Percentiles rank a stretch among this genome's conserved stretches.
Evolutionary conservation across 257 asterid genomes (phyloP).

Genomic region (Plectranthus barbatus): DNA sequence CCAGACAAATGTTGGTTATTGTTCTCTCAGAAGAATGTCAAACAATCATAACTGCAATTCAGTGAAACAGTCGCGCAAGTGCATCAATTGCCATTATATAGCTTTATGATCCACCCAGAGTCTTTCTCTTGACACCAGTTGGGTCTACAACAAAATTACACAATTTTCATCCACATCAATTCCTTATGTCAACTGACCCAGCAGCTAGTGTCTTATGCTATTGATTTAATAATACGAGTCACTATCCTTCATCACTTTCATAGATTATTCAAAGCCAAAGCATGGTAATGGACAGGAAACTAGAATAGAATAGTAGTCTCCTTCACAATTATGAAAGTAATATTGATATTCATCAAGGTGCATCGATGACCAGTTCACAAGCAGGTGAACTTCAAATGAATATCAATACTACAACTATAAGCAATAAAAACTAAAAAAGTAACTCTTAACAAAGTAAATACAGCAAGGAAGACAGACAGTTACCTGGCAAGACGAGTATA

Average conservation of each 20-base stretch:
- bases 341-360: neutral
- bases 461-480: neutral
- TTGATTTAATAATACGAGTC: neutral
- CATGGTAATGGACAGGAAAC: neutral
- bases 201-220: neutral
- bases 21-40: neutral
- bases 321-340: neutral
- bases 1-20: neutral
- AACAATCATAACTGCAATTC: neutral
- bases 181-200: neutral
- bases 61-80: neutral
- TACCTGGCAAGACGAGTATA: slow-evolving; percentile 74
- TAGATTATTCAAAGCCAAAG: neutral
- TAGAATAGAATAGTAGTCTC: neutral
- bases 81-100: neutral
- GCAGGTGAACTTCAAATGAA: neutral
- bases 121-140: neutral
- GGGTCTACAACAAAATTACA: neutral
- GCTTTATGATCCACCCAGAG: neutral
- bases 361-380: neutral
- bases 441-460: neutral
- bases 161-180: neutral
- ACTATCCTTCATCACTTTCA: neutral
- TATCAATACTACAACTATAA: neutral
- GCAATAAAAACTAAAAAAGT: neutral